These are phyloP conservation scores for Penicillium atrosanguineum DNA, from an alignment of 495 filamentous ascomycete species.

Conservation along the genomic window DNA sequence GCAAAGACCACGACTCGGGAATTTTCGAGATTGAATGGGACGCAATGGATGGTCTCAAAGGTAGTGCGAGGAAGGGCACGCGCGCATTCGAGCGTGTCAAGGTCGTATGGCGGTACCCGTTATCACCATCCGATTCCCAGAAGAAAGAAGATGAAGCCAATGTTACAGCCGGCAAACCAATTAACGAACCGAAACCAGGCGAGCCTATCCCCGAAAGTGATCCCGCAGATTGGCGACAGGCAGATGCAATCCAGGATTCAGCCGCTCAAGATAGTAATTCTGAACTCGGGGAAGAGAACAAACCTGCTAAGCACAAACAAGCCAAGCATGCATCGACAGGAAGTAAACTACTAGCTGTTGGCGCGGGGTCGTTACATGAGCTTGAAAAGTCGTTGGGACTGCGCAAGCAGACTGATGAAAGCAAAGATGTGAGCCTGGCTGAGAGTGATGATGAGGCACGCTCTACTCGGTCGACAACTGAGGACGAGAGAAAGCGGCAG, in stretches of 20 bases:
- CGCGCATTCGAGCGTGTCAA: conserved; percentile 78
- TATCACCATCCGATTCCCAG: background rate
- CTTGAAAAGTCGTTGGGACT: conserved; percentile 63
- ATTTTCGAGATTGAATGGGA: conserved; percentile 67
- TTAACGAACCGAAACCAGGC: conserved; percentile 58
- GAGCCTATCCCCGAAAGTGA: conserved; percentile 64
- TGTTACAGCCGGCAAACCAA: conserved; percentile 35
- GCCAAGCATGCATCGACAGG: background rate
- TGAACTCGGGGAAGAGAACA: conserved; percentile 8
- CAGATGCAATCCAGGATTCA: background rate
- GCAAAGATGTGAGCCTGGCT: conserved; percentile 63
- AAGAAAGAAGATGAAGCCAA: conserved; percentile 14
- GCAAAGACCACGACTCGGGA: conserved; percentile 58
- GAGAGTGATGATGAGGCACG: conserved; percentile 51
- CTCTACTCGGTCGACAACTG: conserved; percentile 7
- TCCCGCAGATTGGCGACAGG: conserved; percentile 66
- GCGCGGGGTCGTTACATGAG: conserved; percentile 14
- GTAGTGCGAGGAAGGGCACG: conserved; percentile 74
- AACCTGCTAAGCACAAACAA: background rate
- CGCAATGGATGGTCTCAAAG: conserved; percentile 72
- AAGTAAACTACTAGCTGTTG: conserved; percentile 5
- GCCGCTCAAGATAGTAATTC: background rate
- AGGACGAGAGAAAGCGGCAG: conserved; percentile 13
- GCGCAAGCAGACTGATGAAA: conserved; percentile 57
- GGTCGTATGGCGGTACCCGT: conserved; percentile 72